phyloP scores from a whole-genome alignment of 371 early-diverging fungal species.

The Mycotypha africana region DNA sequence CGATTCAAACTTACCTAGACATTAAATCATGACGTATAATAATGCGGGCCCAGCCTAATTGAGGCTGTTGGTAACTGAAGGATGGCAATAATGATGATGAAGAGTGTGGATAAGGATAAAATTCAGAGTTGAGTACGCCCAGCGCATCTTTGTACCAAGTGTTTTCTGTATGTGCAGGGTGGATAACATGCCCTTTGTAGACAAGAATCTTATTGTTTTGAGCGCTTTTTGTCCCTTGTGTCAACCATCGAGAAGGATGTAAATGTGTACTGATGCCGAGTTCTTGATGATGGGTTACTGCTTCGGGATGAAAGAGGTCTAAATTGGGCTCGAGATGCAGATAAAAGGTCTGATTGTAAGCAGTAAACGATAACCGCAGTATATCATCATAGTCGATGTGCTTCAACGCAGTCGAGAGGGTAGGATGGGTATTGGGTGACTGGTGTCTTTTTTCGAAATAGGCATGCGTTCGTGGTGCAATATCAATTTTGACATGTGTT shows the following conservation, averaged over 20 bases:
- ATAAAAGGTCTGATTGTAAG: constrained; percentile 39
- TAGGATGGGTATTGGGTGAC: constrained; percentile 3
- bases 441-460: constrained; percentile 10
- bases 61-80: no score
- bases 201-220: background rate
- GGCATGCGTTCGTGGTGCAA: constrained; percentile 6
- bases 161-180: background rate
- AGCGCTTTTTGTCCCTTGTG: background rate
- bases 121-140: no score
- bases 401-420: constrained; percentile 1
- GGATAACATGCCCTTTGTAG: constrained; percentile 12
- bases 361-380: constrained; percentile 43
- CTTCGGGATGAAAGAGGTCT: constrained; percentile 72
- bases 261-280: constrained; percentile 27
- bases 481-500: constrained; percentile 2
- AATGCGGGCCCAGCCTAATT: constrained; percentile 65
- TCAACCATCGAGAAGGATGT: background rate
- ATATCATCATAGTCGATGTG: constrained; percentile 44
- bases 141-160: no score
- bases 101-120: no score
- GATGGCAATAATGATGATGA: no score
- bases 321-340: constrained; percentile 69
- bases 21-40: constrained; percentile 22
- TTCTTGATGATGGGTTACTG: constrained; percentile 38
- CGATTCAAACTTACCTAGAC: background rate